Evolutionary conservation across 306 rosid genomes (phyloP).

Genomic region (Begonia masoniana): DNA sequence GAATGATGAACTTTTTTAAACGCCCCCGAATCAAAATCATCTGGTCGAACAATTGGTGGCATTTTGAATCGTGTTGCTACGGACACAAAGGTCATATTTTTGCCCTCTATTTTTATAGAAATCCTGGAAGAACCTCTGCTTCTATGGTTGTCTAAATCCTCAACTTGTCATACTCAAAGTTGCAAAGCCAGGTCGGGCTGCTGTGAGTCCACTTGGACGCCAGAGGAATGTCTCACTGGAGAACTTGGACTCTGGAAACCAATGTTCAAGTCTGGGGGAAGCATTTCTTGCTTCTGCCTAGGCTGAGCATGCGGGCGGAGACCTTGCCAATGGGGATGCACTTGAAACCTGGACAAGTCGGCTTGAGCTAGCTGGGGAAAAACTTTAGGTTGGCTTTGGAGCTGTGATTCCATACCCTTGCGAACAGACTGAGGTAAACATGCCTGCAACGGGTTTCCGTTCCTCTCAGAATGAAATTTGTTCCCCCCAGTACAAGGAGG

Average conservation of each 20-base stretch:
- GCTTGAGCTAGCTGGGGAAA: constrained; percentile 63
- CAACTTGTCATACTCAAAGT: constrained; percentile 25
- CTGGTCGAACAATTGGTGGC: too few species aligned
- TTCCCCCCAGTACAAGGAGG: constrained; percentile 40
- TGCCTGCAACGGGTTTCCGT: constrained; percentile 48
- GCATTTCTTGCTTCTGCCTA: constrained; percentile 68
- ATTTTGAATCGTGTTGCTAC: too few species aligned
- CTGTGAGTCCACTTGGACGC: constrained; percentile 77
- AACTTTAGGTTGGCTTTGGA: constrained; percentile 47
- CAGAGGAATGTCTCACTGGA: constrained; percentile 82
- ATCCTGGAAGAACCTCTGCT: too few species aligned
- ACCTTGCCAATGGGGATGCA: constrained; percentile 64
- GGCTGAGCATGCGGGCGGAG: constrained; percentile 48
- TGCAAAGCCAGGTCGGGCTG: constrained; percentile 99
- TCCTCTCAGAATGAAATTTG: constrained; percentile 53
- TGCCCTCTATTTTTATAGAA: too few species aligned
- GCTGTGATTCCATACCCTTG: constrained; percentile 39
- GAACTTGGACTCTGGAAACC: constrained; percentile 91
- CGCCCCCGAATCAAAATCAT: too few species aligned
- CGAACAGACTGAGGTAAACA: constrained; percentile 43
- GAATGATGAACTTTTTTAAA: too few species aligned
- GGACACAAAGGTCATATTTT: too few species aligned
- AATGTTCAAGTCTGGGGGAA: constrained; percentile 95
- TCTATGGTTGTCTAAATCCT: too few species aligned
- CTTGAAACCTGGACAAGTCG: constrained; percentile 72